Percentiles rank a stretch among this genome's conserved stretches.
Conservation (phyloP, 805 yeast genomes). For the Teunomyces panamensis region DNA sequence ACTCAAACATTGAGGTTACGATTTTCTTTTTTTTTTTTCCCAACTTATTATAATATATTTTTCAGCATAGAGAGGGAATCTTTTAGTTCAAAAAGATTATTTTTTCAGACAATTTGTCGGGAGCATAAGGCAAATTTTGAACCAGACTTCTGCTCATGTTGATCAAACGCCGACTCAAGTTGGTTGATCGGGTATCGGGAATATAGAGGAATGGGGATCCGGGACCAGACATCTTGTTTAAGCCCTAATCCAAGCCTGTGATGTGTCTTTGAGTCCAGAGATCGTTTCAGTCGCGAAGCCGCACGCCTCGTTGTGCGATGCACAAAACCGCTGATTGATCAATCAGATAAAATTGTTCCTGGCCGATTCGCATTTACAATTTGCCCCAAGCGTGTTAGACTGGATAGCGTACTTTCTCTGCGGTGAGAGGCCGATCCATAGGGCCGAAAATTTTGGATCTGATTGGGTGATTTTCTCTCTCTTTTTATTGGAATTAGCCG, state of each 20-base stretch:
- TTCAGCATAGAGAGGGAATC: background rate
- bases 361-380: constrained; percentile 4
- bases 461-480: background rate
- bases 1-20: background rate
- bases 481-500: background rate
- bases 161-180: background rate
- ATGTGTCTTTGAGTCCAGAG: background rate
- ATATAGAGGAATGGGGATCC: too few species aligned
- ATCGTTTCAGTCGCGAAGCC: constrained; percentile 2
- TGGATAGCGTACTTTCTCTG: background rate
- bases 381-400: background rate
- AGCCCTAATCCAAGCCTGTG: too few species aligned
- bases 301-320: background rate
- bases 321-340: constrained; percentile 4
- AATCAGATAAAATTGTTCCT: constrained; percentile 6
- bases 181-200: background rate
- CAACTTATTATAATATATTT: background rate
- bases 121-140: background rate
- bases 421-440: background rate
- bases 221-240: too few species aligned
- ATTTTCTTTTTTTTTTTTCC: background rate
- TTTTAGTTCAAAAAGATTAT: background rate
- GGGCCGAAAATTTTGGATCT: background rate
- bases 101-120: constrained; percentile 1
- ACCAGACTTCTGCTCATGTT: too few species aligned